Percentiles rank a stretch among this genome's conserved stretches.
Conservation (phyloP, 257 asterid genomes). For the Coffea eugenioides region DNA sequence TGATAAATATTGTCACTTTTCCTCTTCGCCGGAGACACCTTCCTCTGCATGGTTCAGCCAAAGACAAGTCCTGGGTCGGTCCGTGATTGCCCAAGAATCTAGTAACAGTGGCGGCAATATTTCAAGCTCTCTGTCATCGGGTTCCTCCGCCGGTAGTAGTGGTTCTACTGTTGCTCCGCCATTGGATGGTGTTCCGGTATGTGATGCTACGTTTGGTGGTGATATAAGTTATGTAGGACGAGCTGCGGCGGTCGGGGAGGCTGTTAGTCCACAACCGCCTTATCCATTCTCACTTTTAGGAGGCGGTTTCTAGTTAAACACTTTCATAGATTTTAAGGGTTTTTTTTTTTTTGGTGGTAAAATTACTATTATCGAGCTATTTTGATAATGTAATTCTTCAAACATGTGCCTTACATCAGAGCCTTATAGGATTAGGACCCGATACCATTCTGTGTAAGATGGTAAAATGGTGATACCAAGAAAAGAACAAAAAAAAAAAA, state of each 20-base stretch:
- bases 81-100: background rate
- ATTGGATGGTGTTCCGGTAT: background rate
- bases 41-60: slow-evolving; percentile 4
- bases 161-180: slow-evolving; percentile 7
- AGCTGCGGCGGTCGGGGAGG: slow-evolving; percentile 12
- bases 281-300: slow-evolving; percentile 71
- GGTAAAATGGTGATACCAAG: background rate
- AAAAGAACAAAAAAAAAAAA: too few relatives aligned
- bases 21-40: slow-evolving; percentile 17
- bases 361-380: background rate
- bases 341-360: background rate
- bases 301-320: slow-evolving; percentile 35
- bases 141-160: slow-evolving; percentile 7
- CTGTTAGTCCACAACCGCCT: slow-evolving; percentile 32
- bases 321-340: background rate
- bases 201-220: background rate
- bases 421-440: background rate
- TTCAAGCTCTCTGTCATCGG: slow-evolving; percentile 5
- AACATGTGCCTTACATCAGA: too few relatives aligned
- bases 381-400: background rate
- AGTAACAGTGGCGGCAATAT: too few relatives aligned
- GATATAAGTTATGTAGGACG: background rate
- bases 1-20: background rate
- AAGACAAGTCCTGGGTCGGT: background rate
- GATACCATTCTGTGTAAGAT: background rate